phyloP scores from a whole-genome alignment of 768 basidiomycete genomes.

The Suillus subaureus region DNA sequence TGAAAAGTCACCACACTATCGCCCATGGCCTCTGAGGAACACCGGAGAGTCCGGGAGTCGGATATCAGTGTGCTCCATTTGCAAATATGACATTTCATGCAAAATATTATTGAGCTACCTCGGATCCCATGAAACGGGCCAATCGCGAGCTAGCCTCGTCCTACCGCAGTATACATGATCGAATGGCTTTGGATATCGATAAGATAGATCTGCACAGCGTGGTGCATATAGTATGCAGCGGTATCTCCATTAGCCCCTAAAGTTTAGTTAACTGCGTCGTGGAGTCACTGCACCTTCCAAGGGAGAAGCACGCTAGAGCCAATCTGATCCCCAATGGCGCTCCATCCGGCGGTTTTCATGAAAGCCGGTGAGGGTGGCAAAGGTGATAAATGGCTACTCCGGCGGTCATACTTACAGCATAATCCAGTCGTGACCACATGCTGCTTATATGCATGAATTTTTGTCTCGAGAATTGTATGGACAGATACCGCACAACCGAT shows the following conservation, averaged over 20 bases:
- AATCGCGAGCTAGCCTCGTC: neutral
- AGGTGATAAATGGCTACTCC: neutral
- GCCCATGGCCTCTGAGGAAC: neutral
- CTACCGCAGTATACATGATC: neutral
- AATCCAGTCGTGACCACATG: neutral
- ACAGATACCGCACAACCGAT: neutral
- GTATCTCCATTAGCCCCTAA: neutral
- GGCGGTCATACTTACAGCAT: neutral
- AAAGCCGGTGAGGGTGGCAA: neutral
- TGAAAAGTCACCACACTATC: neutral
- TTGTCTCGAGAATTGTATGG: neutral
- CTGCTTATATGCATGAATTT: neutral
- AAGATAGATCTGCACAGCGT: neutral
- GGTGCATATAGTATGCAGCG: neutral
- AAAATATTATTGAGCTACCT: too few species aligned
- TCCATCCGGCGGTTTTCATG: too few species aligned
- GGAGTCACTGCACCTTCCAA: constrained; percentile 1
- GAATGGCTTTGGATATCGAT: neutral
- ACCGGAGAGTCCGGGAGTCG: too few species aligned
- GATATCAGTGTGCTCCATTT: neutral
- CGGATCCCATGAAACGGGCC: neutral
- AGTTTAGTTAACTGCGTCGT: neutral
- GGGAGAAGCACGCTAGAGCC: neutral
- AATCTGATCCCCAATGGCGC: neutral
- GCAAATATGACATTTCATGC: neutral